Evolutionary conservation across 2,329 filamentous ascomycete species (phyloP).

Genomic region (Penicillium paneum): DNA sequence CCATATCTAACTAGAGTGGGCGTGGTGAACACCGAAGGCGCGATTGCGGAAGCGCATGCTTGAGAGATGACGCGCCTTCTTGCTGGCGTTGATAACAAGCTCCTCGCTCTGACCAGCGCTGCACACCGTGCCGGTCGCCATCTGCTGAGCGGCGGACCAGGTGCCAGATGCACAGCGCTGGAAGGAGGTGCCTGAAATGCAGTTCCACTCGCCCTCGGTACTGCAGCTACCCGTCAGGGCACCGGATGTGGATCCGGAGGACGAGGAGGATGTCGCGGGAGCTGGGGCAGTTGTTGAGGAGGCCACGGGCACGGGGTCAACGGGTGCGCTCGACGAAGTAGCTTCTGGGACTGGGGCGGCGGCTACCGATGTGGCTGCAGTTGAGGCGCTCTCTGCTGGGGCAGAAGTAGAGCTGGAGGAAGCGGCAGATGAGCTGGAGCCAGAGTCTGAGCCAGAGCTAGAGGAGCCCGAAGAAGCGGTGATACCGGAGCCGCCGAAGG

Average conservation of each 20-base stretch:
- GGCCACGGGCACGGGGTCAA: neutral
- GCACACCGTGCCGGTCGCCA: conserved; percentile 57
- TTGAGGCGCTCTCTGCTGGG: neutral
- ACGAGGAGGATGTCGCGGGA: neutral
- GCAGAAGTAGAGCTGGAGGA: conserved; percentile 4
- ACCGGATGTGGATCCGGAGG: conserved; percentile 26
- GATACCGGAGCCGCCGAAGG: conserved; percentile 33
- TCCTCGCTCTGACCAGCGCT: conserved; percentile 34
- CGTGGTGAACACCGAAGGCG: conserved; percentile 17
- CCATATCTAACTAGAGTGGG: conserved; percentile 17
- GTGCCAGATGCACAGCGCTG: conserved; percentile 61
- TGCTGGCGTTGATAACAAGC: conserved; percentile 24
- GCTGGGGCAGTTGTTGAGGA: neutral
- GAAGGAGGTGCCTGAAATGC: conserved; percentile 55
- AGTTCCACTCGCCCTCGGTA: conserved; percentile 58
- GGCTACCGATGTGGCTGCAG: neutral
- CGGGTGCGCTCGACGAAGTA: conserved; percentile 2
- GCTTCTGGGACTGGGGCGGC: conserved; percentile 6
- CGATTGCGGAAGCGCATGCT: conserved; percentile 32
- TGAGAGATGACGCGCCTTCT: conserved; percentile 27
- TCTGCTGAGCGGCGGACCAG: conserved; percentile 51
- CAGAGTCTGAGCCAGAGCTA: conserved; percentile 11
- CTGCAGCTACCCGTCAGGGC: conserved; percentile 48
- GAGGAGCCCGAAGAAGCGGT: conserved; percentile 21
- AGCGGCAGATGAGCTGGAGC: conserved; percentile 10